Base-by-base conservation (phyloP, 148 eudicot genomes). In the Camellia sinensis region DNA sequence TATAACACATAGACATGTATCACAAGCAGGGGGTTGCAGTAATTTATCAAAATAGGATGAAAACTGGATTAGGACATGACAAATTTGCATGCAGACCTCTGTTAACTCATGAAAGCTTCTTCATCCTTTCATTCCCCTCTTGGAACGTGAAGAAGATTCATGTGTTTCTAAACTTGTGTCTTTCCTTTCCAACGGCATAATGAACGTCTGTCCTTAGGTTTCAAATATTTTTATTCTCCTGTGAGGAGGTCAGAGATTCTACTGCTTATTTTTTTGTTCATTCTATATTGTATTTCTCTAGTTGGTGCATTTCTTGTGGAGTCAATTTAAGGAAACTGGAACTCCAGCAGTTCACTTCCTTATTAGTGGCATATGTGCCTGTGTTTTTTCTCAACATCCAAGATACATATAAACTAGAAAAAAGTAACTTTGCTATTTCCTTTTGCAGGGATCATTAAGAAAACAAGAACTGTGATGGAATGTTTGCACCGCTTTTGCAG, bases 401-500 rank as follows among this genome's bases (percentile, higher is more conserved):
- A 44, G 50, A 44, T 45, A 22, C 45, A 54, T 73, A 18, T 73
- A 19, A 73, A 29, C 19, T 43, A 9, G 15, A 3, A 14, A 17
- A 37, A 75, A 19, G n/a, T 21, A 61, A 78, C 68, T 54, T 13
- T 14, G 67, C 80, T 8, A 67, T 50, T 59, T 77, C 63, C 14
- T 72, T 87, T 65, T 73, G 43, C 86, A 97, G 99, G 99, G 75
- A 94, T 97, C 46, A 97, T 97, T 66, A 86, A 92, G 87, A 97
- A 97, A 86, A 97, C 99, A 43, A 86, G 99, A 87, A 97, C 97
- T 17, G 98, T 97, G 52, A 97, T 97, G 99, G 99, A 92, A 80
- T 97, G 99, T 80, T 85, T 97, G 80, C 99, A 97, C 84, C 97
- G 99, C 59, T 97, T 97, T 86, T 97, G 99, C 87, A 87, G 99